Evolutionary conservation across 805 yeast genomes (phyloP).

Genomic region (Maudiozyma saulgeensis): DNA sequence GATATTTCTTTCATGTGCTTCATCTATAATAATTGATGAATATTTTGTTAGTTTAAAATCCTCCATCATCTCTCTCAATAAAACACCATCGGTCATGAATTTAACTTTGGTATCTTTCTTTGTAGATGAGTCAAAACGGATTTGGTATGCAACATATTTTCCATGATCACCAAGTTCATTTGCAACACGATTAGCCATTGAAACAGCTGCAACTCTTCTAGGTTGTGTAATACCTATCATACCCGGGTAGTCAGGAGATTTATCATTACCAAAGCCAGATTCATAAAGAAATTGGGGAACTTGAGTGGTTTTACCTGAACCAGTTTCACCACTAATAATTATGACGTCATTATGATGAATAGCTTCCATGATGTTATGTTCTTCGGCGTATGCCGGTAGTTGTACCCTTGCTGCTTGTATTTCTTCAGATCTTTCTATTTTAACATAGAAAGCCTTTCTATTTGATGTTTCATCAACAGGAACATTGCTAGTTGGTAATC

Average conservation of each 20-base stretch:
- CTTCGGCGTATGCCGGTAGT: constrained; percentile 85
- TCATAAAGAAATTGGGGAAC: constrained; percentile 94
- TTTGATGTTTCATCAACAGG: constrained; percentile 42
- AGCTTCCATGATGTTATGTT: constrained; percentile 91
- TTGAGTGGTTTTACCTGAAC: constrained; percentile 97
- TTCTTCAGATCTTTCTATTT: constrained; percentile 53
- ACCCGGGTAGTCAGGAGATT: constrained; percentile 61
- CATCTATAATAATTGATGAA: constrained; percentile 84
- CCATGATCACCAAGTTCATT: constrained; percentile 69
- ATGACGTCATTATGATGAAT: constrained; percentile 85
- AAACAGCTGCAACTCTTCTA: constrained; percentile 86
- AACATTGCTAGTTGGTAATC: constrained; percentile 53
- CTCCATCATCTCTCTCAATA: constrained; percentile 83
- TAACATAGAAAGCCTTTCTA: constrained; percentile 59
- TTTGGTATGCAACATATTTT: constrained; percentile 65
- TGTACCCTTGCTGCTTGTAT: constrained; percentile 60
- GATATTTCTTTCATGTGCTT: constrained; percentile 94
- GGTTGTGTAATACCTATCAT: constrained; percentile 97
- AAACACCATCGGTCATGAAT: constrained; percentile 92
- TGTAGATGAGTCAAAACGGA: constrained; percentile 66
- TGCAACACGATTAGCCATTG: constrained; percentile 78
- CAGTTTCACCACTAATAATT: constrained; percentile 94
- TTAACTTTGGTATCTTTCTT: constrained; percentile 61
- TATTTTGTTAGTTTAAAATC: constrained; percentile 76
- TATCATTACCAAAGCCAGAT: constrained; percentile 69